Conservation (phyloP, 768 basidiomycete species). For the Heimioporus sp. region DNA sequence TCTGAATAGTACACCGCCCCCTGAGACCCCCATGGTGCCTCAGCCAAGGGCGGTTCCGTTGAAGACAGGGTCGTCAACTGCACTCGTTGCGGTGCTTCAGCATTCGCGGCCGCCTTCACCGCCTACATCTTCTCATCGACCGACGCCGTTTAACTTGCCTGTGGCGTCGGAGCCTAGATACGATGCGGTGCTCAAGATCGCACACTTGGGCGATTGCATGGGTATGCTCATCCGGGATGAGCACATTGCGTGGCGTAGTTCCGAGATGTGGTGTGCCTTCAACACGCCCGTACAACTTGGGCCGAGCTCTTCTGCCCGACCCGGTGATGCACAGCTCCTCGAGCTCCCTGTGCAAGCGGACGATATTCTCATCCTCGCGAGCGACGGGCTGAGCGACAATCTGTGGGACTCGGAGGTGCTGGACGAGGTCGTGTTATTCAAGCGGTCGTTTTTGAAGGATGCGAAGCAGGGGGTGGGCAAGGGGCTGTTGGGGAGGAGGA, state of each 20-base stretch:
- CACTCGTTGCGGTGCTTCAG: conserved; percentile 62
- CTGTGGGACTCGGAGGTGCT: conserved; percentile 86
- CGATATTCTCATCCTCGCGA: conserved; percentile 79
- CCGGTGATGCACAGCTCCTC: conserved; percentile 66
- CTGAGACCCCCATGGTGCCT: conserved; percentile 13
- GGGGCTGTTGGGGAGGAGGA: conserved; percentile 42
- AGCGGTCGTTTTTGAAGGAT: conserved; percentile 35
- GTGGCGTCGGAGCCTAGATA: conserved; percentile 34
- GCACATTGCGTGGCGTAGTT: conserved; percentile 78
- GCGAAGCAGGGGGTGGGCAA: conserved; percentile 10
- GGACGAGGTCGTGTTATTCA: conserved; percentile 72
- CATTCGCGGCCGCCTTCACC: conserved; percentile 29
- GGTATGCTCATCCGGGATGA: conserved; percentile 81
- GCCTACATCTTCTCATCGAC: conserved; percentile 8
- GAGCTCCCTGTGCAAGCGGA: conserved; percentile 66
- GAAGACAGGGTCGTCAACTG: conserved; percentile 64
- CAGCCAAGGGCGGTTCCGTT: conserved; percentile 38
- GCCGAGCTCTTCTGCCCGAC: conserved; percentile 57
- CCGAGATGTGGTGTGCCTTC: conserved; percentile 92
- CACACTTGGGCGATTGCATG: conserved; percentile 87
- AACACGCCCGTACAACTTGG: conserved; percentile 68
- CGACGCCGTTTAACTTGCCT: conserved; percentile 18
- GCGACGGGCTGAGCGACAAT: conserved; percentile 83
- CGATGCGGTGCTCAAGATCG: conserved; percentile 72
- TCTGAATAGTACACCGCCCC: conserved; percentile 4